These are phyloP conservation scores for Mayamaea pseudoterrestris DNA, from an alignment of 108 stramenopile genomes.

Conservation along the genomic window DNA sequence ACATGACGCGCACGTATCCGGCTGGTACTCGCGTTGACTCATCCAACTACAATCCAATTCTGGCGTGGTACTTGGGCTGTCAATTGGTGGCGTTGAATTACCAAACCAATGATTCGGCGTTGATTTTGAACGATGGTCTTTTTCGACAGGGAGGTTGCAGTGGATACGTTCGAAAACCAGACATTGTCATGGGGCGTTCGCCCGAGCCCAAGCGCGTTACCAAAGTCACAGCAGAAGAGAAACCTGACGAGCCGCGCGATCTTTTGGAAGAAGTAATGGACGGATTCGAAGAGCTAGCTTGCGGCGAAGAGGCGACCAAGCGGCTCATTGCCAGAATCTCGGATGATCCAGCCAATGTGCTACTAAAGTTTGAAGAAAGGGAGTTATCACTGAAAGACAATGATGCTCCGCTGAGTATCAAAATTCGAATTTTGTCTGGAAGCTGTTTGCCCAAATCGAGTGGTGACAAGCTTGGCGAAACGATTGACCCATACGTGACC, in stretches of 20 bases:
- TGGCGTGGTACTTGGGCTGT: slow-evolving; percentile 81
- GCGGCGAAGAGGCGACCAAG: too few relatives aligned
- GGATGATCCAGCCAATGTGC: too few relatives aligned
- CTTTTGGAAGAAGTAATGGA: too few relatives aligned
- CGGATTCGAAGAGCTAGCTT: too few relatives aligned
- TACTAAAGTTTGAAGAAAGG: too few relatives aligned
- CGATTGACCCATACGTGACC: slow-evolving; percentile 66
- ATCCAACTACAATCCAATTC: slow-evolving; percentile 84
- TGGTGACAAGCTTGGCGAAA: slow-evolving; percentile 56
- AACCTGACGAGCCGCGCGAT: too few relatives aligned
- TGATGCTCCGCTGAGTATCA: slow-evolving; percentile 13
- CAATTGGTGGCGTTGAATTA: slow-evolving; percentile 93
- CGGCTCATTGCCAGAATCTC: too few relatives aligned
- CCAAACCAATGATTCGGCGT: slow-evolving; percentile 63
- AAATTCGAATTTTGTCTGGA: slow-evolving; percentile 41
- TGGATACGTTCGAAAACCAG: slow-evolving; percentile 88
- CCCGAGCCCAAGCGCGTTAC: too few relatives aligned
- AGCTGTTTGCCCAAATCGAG: slow-evolving; percentile 71
- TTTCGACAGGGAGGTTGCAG: slow-evolving; percentile 79
- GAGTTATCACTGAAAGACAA: too few relatives aligned
- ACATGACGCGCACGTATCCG: slow-evolving; percentile 85
- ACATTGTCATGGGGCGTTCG: slow-evolving; percentile 20
- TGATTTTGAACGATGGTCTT: slow-evolving; percentile 79
- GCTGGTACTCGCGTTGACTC: slow-evolving; percentile 75
- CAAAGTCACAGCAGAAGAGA: too few relatives aligned